Evolutionary conservation across 208 protist species (phyloP), one percentile per base, ranked within the genome.

Genomic region (Sergeia podlipaevii): DNA sequence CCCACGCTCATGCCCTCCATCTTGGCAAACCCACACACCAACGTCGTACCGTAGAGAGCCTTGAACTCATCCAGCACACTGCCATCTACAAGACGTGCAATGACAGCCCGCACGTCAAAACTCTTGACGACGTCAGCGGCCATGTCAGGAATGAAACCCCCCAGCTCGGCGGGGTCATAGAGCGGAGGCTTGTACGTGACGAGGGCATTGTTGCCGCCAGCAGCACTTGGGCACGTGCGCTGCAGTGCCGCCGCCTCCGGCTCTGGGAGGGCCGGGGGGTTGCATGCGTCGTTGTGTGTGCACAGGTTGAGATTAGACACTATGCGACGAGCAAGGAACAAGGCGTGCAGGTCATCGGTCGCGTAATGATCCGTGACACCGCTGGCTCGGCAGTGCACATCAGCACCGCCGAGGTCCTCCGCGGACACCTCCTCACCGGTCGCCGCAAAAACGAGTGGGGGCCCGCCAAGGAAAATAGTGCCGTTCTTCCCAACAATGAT

Each of bases 401-500:
- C 86, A 10, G 93, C 96, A 41, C 96, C 96, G 36, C 97, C 97
- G 13, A 99, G 80, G 3, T 97, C 96, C 51, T 99, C 90, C 13
- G 90, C 70, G 10, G 84, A 84, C 0, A 98, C 96, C 23, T 86
- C 70, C 43, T 98, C 96, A 27, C 94, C 94, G 7, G 96, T 98
- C 13, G 92, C 92, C 6, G 95, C 95, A 28, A 90, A 76, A 4
- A 95, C 97, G 1, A 98, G 71, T 29, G 96, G 97, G 27, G 97
- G 97, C 17, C 97, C 97, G 24, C 93, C 95, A 8, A 98, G 80
- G 74, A 98, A 98, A 71, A 98, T 97, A 10, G 95, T 98, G 43
- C 96, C 95, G 41, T 78, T 98, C 3, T 80, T 60, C 13, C 78
- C 74, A 1, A 98, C 96, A 48, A 98, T 98, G 18, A 98, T 81